Conservation (phyloP, 1,284 basidiomycete genomes). For the Ustilago hordei region DNA sequence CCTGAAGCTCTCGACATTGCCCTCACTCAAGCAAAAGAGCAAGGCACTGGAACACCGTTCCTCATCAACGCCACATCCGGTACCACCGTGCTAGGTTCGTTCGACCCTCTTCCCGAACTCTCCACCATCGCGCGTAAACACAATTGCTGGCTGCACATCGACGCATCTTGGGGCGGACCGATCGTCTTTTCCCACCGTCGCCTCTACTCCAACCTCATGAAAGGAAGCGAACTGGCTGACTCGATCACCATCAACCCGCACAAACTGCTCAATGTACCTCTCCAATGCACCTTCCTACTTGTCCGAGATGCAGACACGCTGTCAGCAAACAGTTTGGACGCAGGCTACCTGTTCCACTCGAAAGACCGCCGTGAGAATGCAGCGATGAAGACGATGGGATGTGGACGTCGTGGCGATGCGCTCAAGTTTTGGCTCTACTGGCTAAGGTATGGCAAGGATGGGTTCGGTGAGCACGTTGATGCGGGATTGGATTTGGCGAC, state of each 20-base stretch:
- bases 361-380: constrained; percentile 44
- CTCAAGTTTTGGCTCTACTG: constrained; percentile 71
- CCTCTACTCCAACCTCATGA: constrained; percentile 47
- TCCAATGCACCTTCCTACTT: constrained; percentile 71
- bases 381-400: constrained; percentile 68
- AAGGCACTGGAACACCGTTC: constrained; percentile 64
- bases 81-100: constrained; percentile 70
- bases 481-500: constrained; percentile 52
- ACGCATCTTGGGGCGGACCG: constrained; percentile 71
- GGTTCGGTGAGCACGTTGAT: constrained; percentile 65
- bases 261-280: constrained; percentile 70
- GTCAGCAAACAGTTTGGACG: constrained; percentile 69
- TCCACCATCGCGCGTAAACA: constrained; percentile 60
- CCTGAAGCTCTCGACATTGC: constrained; percentile 46
- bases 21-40: constrained; percentile 23
- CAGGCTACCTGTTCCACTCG: constrained; percentile 71
- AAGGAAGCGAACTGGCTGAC: constrained; percentile 65
- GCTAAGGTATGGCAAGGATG: constrained; percentile 68
- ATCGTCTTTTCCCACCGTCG: constrained; percentile 66
- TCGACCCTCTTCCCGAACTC: constrained; percentile 68
- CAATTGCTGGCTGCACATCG: constrained; percentile 70
- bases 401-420: constrained; percentile 70
- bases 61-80: constrained; percentile 71
- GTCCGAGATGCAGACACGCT: constrained; percentile 65
- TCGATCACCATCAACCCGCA: constrained; percentile 71